phyloP scores from a whole-genome alignment of 805 yeast genomes.

The Pichia rugopelliculosa region DNA sequence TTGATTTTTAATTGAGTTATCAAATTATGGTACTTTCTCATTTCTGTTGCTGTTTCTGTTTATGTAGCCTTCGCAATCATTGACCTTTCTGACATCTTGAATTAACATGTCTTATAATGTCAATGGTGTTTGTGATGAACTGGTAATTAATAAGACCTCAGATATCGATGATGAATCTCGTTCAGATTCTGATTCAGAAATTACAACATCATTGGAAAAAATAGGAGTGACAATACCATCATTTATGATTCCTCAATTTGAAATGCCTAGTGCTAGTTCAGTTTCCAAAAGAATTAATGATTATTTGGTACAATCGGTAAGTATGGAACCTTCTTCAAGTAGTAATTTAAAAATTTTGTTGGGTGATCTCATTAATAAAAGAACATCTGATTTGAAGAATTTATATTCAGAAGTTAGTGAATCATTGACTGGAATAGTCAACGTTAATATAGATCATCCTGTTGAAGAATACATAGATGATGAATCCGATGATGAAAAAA shows the following conservation, averaged over 20 bases:
- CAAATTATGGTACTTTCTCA: not conserved
- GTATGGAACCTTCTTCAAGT: conserved; percentile 7
- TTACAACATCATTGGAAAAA: conserved; percentile 42
- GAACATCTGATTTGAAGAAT: conserved; percentile 16
- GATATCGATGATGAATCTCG: not conserved
- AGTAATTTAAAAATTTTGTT: conserved; percentile 5
- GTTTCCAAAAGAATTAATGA: conserved; percentile 6
- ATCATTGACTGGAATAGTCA: conserved; percentile 34
- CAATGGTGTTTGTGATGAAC: not conserved
- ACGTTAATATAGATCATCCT: conserved; percentile 42
- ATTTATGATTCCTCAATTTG: conserved; percentile 8
- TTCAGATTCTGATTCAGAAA: conserved; percentile 28
- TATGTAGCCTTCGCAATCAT: not conserved
- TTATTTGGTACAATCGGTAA: conserved; percentile 6
- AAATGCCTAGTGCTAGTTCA: not conserved
- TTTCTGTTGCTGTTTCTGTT: not conserved
- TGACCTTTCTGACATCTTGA: not conserved
- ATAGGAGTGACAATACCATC: conserved; percentile 33
- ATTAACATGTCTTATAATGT: not conserved
- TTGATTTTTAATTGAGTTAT: too few relatives aligned
- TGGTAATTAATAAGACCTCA: not conserved
- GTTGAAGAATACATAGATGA: conserved; percentile 36
- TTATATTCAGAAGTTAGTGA: conserved; percentile 24
- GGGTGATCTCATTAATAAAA: conserved; percentile 9
- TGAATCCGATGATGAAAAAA: conserved; percentile 1